Percentiles rank a stretch among this genome's conserved stretches.
Conservation (phyloP, 2,329 filamentous ascomycete species). For the Cryphonectria radicalis region DNA sequence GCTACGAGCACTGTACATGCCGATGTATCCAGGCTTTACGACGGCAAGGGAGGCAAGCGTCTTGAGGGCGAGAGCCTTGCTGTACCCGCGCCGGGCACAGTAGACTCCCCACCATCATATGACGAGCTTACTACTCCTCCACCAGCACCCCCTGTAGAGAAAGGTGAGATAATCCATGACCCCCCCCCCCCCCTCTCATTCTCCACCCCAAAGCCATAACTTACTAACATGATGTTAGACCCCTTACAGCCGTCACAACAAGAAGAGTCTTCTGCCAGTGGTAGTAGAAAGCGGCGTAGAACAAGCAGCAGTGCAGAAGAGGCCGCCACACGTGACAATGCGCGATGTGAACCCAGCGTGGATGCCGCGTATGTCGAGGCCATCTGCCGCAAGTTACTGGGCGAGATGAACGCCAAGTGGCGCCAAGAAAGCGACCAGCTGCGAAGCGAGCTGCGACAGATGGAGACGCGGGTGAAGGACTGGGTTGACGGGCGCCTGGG, state of each 20-base stretch:
- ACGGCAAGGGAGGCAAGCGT: slow-evolving; percentile 16
- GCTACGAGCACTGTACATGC: slow-evolving; percentile 13
- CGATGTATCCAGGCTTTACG: slow-evolving; percentile 16
- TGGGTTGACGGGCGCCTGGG: slow-evolving; percentile 18
- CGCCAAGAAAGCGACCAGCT: slow-evolving; percentile 9
- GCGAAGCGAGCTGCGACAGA: slow-evolving; percentile 12
- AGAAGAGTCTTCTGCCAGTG: background rate
- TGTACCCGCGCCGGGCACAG: background rate
- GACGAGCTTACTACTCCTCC: slow-evolving; percentile 13
- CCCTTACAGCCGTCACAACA: background rate
- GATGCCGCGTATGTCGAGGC: slow-evolving; percentile 1
- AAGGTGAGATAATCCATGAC: background rate
- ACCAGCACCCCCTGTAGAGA: slow-evolving; percentile 13
- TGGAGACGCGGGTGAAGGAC: slow-evolving; percentile 18
- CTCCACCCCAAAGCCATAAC: too few relatives aligned
- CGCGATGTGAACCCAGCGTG: background rate
- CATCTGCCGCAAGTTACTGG: slow-evolving; percentile 16
- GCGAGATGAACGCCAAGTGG: slow-evolving; percentile 20
- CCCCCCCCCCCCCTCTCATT: background rate
- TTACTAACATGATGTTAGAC: background rate
- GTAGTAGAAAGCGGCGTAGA: slow-evolving; percentile 18
- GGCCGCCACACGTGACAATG: background rate
- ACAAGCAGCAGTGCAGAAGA: slow-evolving; percentile 8
- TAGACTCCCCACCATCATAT: slow-evolving; percentile 12
- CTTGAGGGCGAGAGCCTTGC: slow-evolving; percentile 1